Conservation (phyloP, 805 yeast genomes). For the Kuraishia hungarica region DNA sequence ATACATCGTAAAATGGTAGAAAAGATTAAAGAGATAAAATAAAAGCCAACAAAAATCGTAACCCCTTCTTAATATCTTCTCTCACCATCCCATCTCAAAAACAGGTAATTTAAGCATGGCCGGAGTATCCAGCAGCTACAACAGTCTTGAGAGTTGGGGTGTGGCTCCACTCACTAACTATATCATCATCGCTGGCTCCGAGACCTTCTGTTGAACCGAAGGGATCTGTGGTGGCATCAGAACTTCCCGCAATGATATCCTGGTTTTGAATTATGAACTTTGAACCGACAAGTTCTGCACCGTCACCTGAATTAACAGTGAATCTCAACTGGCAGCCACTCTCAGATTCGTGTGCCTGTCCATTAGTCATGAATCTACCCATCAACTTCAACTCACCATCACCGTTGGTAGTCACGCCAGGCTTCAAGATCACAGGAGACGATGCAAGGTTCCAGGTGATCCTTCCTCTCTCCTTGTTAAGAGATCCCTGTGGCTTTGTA, state of each 20-base stretch:
- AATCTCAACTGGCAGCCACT: slow-evolving; percentile 70
- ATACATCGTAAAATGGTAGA: not conserved
- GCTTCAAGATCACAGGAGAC: slow-evolving; percentile 28
- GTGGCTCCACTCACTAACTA: slow-evolving; percentile 20
- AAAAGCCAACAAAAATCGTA: too few species aligned
- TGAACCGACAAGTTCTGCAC: slow-evolving; percentile 30
- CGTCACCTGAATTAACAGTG: slow-evolving; percentile 31
- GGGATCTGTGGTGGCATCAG: slow-evolving; percentile 22
- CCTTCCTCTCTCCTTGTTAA: slow-evolving; percentile 77
- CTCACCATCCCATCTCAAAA: not conserved
- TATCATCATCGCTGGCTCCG: not conserved
- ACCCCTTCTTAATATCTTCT: not conserved
- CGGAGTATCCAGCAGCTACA: slow-evolving; percentile 36
- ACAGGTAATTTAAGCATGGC: not conserved
- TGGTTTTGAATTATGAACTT: not conserved
- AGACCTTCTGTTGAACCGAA: slow-evolving; percentile 19
- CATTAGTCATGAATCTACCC: slow-evolving; percentile 79
- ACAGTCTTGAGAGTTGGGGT: slow-evolving; percentile 38
- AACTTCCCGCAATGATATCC: slow-evolving; percentile 10
- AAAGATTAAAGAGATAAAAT: too few species aligned
- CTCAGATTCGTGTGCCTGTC: slow-evolving; percentile 60
- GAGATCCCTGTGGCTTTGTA: slow-evolving; percentile 88
- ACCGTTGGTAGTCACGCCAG: slow-evolving; percentile 9
- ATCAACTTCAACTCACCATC: slow-evolving; percentile 56
- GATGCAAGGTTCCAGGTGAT: slow-evolving; percentile 70